A percentile compares a stretch with the other conserved stretches of the same genome.
Conservation (phyloP, 2,329 filamentous ascomycete species). For the Bertia moriformis region DNA sequence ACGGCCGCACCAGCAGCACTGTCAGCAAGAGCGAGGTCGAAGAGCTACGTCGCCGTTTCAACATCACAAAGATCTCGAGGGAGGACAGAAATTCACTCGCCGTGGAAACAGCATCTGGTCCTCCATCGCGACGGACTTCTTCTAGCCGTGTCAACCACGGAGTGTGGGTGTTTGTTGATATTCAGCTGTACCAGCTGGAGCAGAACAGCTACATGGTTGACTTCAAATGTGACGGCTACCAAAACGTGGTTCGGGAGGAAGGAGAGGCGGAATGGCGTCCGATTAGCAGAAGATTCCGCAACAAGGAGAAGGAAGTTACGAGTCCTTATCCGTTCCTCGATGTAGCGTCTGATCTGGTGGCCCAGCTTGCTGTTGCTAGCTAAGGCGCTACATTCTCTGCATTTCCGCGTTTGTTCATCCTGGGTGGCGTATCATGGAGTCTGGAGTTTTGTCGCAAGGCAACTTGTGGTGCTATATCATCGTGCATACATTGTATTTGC, state of each 20-base stretch:
- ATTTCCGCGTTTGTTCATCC: too few species aligned
- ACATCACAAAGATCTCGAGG: conserved; percentile 16
- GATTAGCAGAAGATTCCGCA: neutral
- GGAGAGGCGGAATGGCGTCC: conserved; percentile 14
- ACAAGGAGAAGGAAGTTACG: conserved; percentile 53
- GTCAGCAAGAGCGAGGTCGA: conserved; percentile 6
- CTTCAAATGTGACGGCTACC: conserved; percentile 66
- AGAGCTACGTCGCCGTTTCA: conserved; percentile 22
- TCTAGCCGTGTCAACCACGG: conserved; percentile 23
- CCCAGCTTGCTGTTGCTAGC: conserved; percentile 47
- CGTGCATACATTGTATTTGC: too few species aligned
- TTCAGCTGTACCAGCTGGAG: conserved; percentile 58
- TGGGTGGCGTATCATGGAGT: neutral
- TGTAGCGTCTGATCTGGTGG: conserved; percentile 54
- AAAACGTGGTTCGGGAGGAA: conserved; percentile 37
- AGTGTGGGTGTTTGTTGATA: conserved; percentile 59
- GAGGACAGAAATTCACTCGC: neutral
- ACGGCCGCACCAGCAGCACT: neutral
- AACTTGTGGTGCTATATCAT: too few species aligned
- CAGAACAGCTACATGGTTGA: conserved; percentile 60
- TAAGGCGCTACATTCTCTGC: too few species aligned
- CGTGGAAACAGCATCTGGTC: conserved; percentile 4
- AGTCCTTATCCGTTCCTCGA: conserved; percentile 63
- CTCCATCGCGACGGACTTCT: too few species aligned
- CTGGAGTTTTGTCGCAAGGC: too few species aligned